These are phyloP conservation scores for Hyaloscypha bicolor DNA, from an alignment of 495 filamentous ascomycete genomes.

Conservation along the genomic window DNA sequence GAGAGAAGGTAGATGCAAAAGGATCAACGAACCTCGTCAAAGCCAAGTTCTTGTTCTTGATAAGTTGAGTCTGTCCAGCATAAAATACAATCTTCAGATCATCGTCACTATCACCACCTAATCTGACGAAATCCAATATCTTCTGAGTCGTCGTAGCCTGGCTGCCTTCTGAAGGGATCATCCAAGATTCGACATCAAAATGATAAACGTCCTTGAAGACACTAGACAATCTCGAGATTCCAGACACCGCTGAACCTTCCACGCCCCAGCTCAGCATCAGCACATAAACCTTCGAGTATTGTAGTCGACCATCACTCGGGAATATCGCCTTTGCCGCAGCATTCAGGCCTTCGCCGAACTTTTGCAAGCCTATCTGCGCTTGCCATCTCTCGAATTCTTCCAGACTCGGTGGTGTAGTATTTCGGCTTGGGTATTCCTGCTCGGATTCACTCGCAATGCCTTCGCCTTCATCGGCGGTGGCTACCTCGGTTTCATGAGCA, in stretches of 20 bases:
- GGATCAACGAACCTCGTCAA: conserved; percentile 4
- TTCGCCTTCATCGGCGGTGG: conserved; percentile 3
- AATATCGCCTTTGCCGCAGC: conserved; percentile 17
- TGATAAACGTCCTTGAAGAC: conserved; percentile 15
- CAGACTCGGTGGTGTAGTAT: not conserved
- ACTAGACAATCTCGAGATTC: not conserved
- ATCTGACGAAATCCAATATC: conserved; percentile 1
- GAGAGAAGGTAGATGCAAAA: not conserved
- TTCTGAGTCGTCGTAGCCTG: conserved; percentile 1
- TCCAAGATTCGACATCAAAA: conserved; percentile 16
- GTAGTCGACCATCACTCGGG: not conserved
- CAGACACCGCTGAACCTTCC: not conserved
- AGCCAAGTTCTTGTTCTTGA: not conserved
- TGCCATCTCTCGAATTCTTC: conserved; percentile 15
- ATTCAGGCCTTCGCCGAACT: conserved; percentile 16
- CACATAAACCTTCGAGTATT: conserved; percentile 15
- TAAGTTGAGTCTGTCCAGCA: not conserved
- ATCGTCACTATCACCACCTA: conserved; percentile 1
- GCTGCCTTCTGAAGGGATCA: conserved; percentile 11
- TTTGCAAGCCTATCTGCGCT: conserved; percentile 8
- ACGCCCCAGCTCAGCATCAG: conserved; percentile 13
- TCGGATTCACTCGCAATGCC: conserved; percentile 9
- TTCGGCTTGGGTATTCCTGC: not conserved
- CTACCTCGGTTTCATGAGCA: not conserved
- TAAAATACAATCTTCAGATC: conserved; percentile 24